phyloP scores from a whole-genome alignment of 352 stramenopile genomes.

The Peronospora belbahrii region DNA sequence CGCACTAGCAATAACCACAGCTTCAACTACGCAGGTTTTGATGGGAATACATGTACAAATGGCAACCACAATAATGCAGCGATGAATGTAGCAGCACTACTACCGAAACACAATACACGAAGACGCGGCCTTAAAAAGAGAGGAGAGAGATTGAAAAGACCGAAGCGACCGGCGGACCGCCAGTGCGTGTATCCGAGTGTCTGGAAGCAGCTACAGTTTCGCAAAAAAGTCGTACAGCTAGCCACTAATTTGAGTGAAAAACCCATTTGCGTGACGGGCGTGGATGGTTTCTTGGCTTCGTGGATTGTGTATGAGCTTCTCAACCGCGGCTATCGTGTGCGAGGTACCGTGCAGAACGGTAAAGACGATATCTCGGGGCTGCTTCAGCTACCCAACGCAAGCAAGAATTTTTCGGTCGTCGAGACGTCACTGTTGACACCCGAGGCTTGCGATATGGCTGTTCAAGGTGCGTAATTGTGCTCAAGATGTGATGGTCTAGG shows the following conservation, averaged over 20 bases:
- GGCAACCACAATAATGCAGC: conserved; percentile 1
- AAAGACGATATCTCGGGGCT: conserved; percentile 81
- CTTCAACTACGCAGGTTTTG: conserved; percentile 9
- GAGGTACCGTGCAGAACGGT: conserved; percentile 80
- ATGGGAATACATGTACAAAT: not conserved
- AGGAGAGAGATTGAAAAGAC: conserved; percentile 19
- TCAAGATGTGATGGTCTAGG: not conserved
- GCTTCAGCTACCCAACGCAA: conserved; percentile 53
- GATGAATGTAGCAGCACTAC: conserved; percentile 2
- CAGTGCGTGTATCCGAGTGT: conserved; percentile 72
- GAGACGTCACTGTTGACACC: conserved; percentile 84
- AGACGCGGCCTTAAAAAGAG: conserved; percentile 26
- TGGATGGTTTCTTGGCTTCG: conserved; percentile 78
- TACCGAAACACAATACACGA: conserved; percentile 24
- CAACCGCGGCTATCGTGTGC: conserved; percentile 66
- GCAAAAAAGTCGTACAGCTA: conserved; percentile 75
- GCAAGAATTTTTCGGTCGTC: conserved; percentile 79
- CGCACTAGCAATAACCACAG: conserved; percentile 14
- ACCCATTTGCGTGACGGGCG: conserved; percentile 80
- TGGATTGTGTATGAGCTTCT: conserved; percentile 84
- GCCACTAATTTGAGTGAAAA: conserved; percentile 67
- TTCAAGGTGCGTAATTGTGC: conserved; percentile 41
- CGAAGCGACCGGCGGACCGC: conserved; percentile 28
- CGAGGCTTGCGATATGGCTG: conserved; percentile 79
- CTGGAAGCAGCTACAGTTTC: conserved; percentile 76